Evolutionary conservation across 75 land plant genomes (phyloP), one percentile per base, ranked within the genome.

Genomic region (Larix kaempferi): DNA sequence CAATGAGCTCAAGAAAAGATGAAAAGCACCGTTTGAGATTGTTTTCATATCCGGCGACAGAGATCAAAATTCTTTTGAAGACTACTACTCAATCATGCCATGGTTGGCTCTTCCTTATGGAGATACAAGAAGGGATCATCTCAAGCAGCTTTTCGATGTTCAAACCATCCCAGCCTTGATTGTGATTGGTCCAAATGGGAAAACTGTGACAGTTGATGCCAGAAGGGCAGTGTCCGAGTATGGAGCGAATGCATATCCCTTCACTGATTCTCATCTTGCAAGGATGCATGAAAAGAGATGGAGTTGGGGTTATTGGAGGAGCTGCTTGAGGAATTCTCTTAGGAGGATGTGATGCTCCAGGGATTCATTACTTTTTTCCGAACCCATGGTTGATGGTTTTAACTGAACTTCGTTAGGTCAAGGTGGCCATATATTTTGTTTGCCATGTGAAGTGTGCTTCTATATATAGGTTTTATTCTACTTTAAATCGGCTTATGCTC

Each of bases 101-200:
- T 92, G 92, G 92, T 22, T 89, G n/a, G 94, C 94, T 1, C 81
- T 92, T 10, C 94, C 94, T 1, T 89, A 73, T 76, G 82, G 82
- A 15, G 94, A 92, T 75, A 41, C 14, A 16, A 73, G 83, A 59
- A 87, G 87, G 74, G 21, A 63, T 15, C 74, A 67, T 8, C 59
- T 91, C 44, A 77, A 54, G 25, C 73, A 76, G 56, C 74, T 56
- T 25, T 91, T 91, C 80, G 83, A 85, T 63, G 79, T 87, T 22
- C 11, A 57, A 22, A 88, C 92, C 79, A 89, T 91, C 14, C 93
- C 92, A 19, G 57, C 78, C 25, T 74, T 78, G 19, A 76, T 91
- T 2, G 88, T 91, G 14, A 63, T 91, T 62, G 84, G 87, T 5
- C 91, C 91, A 61, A 82, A 65, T 60, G 93, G 93, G 56, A 76